Evolutionary conservation across 2,329 filamentous ascomycete species (phyloP).

Genomic region (Bipolaris oryzae): DNA sequence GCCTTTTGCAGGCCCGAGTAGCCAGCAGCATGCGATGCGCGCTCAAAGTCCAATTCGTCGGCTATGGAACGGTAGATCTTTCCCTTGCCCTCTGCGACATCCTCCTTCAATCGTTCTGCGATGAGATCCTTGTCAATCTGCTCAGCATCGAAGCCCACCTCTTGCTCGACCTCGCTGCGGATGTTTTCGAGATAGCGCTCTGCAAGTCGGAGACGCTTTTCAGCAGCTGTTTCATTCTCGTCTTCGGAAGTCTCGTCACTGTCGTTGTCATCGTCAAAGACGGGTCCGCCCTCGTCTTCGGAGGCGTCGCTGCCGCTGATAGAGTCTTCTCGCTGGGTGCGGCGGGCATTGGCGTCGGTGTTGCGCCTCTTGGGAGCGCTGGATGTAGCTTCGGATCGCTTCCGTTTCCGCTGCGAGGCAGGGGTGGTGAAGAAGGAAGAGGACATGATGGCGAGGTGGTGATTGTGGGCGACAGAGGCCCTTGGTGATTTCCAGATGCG

Average conservation of each 20-base stretch:
- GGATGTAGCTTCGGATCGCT: conserved; percentile 63
- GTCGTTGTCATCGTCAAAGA: conserved; percentile 45
- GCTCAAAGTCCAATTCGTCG: conserved; percentile 70
- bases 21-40: conserved; percentile 73
- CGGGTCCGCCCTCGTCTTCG: conserved; percentile 62
- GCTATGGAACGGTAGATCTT: conserved; percentile 84
- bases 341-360: conserved; percentile 53
- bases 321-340: conserved; percentile 70
- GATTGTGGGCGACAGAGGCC: conserved; percentile 5
- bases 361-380: conserved; percentile 67
- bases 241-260: conserved; percentile 67
- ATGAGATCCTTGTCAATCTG: conserved; percentile 93
- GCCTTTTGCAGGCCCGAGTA: conserved; percentile 77
- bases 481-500: not conserved
- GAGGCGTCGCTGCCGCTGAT: conserved; percentile 82
- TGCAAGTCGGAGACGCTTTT: conserved; percentile 83
- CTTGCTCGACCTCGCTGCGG: conserved; percentile 73
- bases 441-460: conserved; percentile 56
- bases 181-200: conserved; percentile 94
- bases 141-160: conserved; percentile 87
- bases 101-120: conserved; percentile 82
- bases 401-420: conserved; percentile 87
- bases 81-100: conserved; percentile 89
- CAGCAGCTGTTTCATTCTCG: conserved; percentile 85
- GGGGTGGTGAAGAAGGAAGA: conserved; percentile 96